phyloP scores from a whole-genome alignment of 176 grass and related monocot genomes.

The Bonia amplexicaulis region DNA sequence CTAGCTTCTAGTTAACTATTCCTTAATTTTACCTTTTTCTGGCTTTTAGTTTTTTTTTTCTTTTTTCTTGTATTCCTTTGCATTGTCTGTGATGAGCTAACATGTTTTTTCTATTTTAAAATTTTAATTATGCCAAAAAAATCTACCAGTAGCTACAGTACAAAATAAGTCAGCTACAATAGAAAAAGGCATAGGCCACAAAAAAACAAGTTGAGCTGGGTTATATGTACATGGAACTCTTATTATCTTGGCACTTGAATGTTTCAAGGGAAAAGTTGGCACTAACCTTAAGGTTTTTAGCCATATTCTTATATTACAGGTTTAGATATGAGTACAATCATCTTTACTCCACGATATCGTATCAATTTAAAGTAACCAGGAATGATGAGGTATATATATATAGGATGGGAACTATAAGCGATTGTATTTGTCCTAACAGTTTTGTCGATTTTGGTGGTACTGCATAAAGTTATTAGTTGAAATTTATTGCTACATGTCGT shows the following conservation, averaged over 20 bases:
- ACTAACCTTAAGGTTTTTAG: neutral
- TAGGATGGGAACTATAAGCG: neutral
- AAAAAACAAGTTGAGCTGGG: too few species aligned
- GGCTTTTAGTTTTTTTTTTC: fast-evolving
- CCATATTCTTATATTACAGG: neutral
- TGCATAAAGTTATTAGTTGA: neutral
- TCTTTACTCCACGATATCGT: neutral
- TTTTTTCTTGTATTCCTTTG: too few species aligned
- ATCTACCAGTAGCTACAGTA: too few species aligned
- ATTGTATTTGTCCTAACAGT: neutral
- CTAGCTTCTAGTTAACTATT: too few species aligned
- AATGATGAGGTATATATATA: neutral
- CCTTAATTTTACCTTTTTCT: too few species aligned
- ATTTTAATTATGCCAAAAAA: too few species aligned
- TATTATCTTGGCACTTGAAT: too few species aligned
- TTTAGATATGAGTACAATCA: neutral
- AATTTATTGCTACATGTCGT: neutral
- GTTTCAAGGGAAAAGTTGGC: neutral
- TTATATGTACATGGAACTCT: neutral
- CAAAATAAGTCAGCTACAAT: too few species aligned
- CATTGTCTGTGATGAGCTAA: too few species aligned
- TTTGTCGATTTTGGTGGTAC: neutral
- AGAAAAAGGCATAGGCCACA: too few species aligned
- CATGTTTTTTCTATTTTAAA: too few species aligned
- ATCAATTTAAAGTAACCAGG: neutral